Conservation (phyloP, 2,329 filamentous ascomycete genomes). For the Aspergillus unguis region DNA sequence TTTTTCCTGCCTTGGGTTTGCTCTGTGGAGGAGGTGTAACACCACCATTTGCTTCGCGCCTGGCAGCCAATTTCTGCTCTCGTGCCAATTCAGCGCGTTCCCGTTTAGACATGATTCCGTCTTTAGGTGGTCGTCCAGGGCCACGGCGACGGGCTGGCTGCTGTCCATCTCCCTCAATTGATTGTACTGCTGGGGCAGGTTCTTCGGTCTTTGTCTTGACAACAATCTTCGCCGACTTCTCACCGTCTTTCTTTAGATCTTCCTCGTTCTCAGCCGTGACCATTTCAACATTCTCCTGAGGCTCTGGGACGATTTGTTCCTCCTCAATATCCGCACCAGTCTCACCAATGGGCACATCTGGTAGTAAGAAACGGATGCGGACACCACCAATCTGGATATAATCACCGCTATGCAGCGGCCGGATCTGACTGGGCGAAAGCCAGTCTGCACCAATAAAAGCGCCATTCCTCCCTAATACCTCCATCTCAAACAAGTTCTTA, state of each 20-base stretch:
- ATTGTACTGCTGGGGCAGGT: constrained; percentile 25
- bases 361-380: constrained; percentile 55
- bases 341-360: constrained; percentile 48
- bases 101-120: constrained; percentile 65
- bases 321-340: constrained; percentile 47
- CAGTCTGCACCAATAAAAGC: constrained; percentile 54
- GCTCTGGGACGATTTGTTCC: constrained; percentile 38
- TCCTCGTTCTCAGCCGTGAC: constrained; percentile 42
- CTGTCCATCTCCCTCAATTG: constrained; percentile 38
- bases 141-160: constrained; percentile 47
- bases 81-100: constrained; percentile 55
- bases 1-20: constrained; percentile 30
- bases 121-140: constrained; percentile 63
- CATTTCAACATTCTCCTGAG: constrained; percentile 29
- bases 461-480: constrained; percentile 58
- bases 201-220: constrained; percentile 31
- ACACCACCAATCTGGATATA: constrained; percentile 60
- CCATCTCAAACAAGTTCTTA: constrained; percentile 55
- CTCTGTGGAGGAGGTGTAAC: constrained; percentile 40
- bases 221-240: constrained; percentile 28
- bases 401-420: constrained; percentile 55
- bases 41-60: constrained; percentile 47
- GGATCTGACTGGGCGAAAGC: constrained; percentile 46
- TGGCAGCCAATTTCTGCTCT: constrained; percentile 50
- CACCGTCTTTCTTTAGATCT: constrained; percentile 28